phyloP scores from a whole-genome alignment of 1,284 basidiomycete genomes.

The Naganishia albida region DNA sequence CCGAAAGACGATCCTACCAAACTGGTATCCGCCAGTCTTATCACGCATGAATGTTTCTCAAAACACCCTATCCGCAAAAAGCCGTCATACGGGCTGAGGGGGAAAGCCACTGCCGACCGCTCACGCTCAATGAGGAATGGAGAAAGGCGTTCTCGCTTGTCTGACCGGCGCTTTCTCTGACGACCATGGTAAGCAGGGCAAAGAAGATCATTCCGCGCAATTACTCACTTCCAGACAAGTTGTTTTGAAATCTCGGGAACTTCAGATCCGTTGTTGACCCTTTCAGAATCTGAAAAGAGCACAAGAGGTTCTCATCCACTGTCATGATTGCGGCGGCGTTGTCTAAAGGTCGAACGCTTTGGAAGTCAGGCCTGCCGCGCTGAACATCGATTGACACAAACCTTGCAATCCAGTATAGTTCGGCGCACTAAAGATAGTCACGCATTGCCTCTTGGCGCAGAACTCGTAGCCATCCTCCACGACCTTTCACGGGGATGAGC shows the following conservation, averaged over 20 bases:
- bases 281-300: slow-evolving; percentile 46
- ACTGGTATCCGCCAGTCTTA: too few species aligned
- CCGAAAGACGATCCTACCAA: too few species aligned
- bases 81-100: too few species aligned
- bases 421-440: slow-evolving; percentile 58
- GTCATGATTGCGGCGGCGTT: slow-evolving; percentile 98
- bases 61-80: too few species aligned
- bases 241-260: slow-evolving; percentile 13
- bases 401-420: slow-evolving; percentile 50
- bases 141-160: too few species aligned
- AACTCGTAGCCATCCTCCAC: slow-evolving; percentile 59
- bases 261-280: slow-evolving; percentile 6
- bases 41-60: too few species aligned
- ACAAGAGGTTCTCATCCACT: slow-evolving; percentile 89
- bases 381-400: not conserved
- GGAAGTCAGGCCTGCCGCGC: not conserved
- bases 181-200: too few species aligned
- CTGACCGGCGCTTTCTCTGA: too few species aligned
- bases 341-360: slow-evolving; percentile 47
- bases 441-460: slow-evolving; percentile 57
- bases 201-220: too few species aligned
- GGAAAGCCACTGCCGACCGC: too few species aligned
- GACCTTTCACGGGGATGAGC: not conserved
- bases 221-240: slow-evolving; percentile 22
- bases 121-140: too few species aligned